phyloP scores from a whole-genome alignment of 345 rosid species.

The Populus euphratica region DNA sequence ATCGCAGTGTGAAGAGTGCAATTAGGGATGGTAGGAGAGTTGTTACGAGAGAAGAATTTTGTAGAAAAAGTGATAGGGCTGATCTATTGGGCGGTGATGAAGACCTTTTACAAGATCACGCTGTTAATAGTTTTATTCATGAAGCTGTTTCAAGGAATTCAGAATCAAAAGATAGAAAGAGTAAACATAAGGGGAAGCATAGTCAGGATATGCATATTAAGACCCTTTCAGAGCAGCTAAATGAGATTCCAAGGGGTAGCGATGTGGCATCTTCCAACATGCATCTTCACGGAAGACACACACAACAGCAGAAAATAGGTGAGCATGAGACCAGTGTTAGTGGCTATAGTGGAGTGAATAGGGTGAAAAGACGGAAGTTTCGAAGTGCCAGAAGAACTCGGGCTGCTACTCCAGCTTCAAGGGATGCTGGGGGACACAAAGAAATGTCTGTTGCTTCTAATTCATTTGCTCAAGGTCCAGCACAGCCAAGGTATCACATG shows the following conservation, averaged over 20 bases:
- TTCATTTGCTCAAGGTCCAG: conserved; percentile 48
- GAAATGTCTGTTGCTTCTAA: conserved; percentile 88
- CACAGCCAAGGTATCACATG: conserved; percentile 28
- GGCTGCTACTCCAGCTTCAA: conserved; percentile 31
- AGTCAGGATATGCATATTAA: conserved; percentile 40
- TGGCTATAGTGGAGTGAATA: conserved; percentile 41
- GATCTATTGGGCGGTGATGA: conserved; percentile 35
- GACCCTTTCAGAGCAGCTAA: conserved; percentile 71
- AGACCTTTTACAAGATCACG: conserved; percentile 36
- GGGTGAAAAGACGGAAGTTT: conserved; percentile 60
- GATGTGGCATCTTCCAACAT: conserved; percentile 64
- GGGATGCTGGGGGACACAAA: conserved; percentile 50
- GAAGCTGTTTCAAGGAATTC: conserved; percentile 47
- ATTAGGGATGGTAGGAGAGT: conserved; percentile 53
- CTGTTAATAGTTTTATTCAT: conserved; percentile 34
- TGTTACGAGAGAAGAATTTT: conserved; percentile 61
- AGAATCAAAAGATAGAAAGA: conserved; percentile 43
- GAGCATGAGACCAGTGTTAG: conserved; percentile 34
- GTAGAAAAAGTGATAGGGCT: conserved; percentile 43
- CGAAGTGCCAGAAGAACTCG: conserved; percentile 56
- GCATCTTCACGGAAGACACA: conserved; percentile 34
- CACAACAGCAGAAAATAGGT: conserved; percentile 27
- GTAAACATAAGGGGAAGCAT: conserved; percentile 52
- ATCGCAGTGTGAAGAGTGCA: conserved; percentile 53
- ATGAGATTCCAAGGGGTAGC: conserved; percentile 54